Percentiles rank a stretch among this genome's conserved stretches.
These are phyloP conservation scores for Isatis lusitanica DNA, from an alignment of 441 rosid genomes.

Conservation along the genomic window DNA sequence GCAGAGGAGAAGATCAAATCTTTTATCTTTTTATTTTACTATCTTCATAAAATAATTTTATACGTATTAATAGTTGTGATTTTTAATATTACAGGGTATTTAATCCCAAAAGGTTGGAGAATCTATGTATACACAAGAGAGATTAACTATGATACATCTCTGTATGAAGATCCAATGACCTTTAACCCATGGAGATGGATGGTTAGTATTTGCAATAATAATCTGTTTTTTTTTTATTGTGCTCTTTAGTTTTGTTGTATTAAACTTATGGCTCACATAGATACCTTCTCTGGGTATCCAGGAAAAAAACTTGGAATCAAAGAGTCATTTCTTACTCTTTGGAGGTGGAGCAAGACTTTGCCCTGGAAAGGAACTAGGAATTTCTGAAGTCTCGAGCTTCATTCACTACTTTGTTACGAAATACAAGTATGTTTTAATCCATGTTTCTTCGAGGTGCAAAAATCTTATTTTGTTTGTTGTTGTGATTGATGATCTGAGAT, in stretches of 20 bases:
- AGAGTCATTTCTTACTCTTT: conserved; percentile 56
- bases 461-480: not conserved
- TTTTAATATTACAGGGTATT: conserved; percentile 52
- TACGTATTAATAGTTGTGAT: not conserved
- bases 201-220: conserved; percentile 42
- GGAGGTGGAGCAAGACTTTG: conserved; percentile 89
- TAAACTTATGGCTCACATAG: conserved; percentile 10
- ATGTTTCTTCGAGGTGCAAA: not conserved
- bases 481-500: conserved; percentile 6
- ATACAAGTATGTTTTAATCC: conserved; percentile 52
- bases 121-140: conserved; percentile 90
- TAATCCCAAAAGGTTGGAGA: conserved; percentile 92
- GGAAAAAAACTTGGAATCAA: conserved; percentile 68
- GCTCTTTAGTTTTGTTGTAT: not conserved
- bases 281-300: conserved; percentile 26
- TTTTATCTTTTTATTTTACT: not conserved
- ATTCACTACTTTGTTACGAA: conserved; percentile 82
- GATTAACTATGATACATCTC: conserved; percentile 68
- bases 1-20: conserved; percentile 16
- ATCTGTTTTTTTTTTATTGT: not conserved
- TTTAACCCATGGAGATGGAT: conserved; percentile 96
- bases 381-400: conserved; percentile 75
- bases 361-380: conserved; percentile 91
- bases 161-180: conserved; percentile 64
- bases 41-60: not conserved